phyloP scores from a whole-genome alignment of 148 eudicot genomes.

The Spergularia bocconei region DNA sequence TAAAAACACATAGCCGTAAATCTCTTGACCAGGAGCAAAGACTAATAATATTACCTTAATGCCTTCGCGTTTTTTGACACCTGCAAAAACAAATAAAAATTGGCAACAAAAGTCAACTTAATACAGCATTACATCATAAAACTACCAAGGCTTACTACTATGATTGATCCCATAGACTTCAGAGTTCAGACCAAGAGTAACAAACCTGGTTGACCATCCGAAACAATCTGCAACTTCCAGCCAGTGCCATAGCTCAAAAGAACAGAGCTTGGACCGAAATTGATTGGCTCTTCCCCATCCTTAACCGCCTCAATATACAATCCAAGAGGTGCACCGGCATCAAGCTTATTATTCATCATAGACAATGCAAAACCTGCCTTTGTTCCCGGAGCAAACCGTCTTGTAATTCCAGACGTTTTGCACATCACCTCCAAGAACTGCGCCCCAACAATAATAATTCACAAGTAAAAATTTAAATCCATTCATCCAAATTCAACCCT shows the following conservation, averaged over 20 bases:
- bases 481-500: not conserved
- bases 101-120: constrained; percentile 5
- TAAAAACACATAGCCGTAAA: too few relatives aligned
- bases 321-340: constrained; percentile 32
- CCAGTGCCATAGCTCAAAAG: constrained; percentile 57
- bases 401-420: constrained; percentile 49
- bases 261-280: constrained; percentile 68
- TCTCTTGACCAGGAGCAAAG: too few relatives aligned
- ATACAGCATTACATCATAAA: not conserved
- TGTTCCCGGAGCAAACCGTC: constrained; percentile 72
- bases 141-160: not conserved
- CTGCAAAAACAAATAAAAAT: constrained; percentile 27
- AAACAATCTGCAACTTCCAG: constrained; percentile 79
- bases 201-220: constrained; percentile 45
- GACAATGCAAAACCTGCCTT: constrained; percentile 70
- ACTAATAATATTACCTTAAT: constrained; percentile 19
- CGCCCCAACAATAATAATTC: constrained; percentile 14
- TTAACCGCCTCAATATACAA: constrained; percentile 73
- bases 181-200: not conserved
- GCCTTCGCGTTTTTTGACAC: constrained; percentile 24
- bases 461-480: not conserved
- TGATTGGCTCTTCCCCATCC: constrained; percentile 70
- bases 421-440: constrained; percentile 78
- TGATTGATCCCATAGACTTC: constrained; percentile 1
- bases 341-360: constrained; percentile 64